Evolutionary conservation across 345 rosid genomes (phyloP).

Genomic region (Melastoma malabathricum): DNA sequence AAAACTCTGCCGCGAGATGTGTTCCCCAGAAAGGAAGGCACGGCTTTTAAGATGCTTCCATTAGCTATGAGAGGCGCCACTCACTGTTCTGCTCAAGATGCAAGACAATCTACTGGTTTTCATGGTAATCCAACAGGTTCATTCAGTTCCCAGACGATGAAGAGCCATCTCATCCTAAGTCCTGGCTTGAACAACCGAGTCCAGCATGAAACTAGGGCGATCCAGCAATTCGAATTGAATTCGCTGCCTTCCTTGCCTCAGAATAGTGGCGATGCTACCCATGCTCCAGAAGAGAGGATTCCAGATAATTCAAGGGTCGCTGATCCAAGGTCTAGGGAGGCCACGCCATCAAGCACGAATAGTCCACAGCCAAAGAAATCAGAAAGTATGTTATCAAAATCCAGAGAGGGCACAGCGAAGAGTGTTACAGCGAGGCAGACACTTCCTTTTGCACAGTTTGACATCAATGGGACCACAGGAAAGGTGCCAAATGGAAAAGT

Average conservation of each 20-base stretch:
- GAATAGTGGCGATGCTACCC: conserved; percentile 18
- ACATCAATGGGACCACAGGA: conserved; percentile 24
- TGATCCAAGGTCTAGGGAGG: conserved; percentile 11
- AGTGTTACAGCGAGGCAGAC: conserved; percentile 24
- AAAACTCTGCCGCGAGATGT: conserved; percentile 19
- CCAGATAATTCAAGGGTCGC: conserved; percentile 23
- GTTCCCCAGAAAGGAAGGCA: conserved; percentile 19
- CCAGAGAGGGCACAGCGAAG: conserved; percentile 26
- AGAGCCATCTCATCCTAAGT: conserved; percentile 21
- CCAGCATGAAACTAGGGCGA: conserved; percentile 36
- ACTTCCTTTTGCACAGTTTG: conserved; percentile 26
- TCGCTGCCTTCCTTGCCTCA: conserved; percentile 48
- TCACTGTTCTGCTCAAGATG: conserved; percentile 19
- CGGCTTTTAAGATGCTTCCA: conserved; percentile 18
- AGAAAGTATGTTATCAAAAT: conserved; percentile 14
- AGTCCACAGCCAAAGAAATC: conserved; percentile 1
- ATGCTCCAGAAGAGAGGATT: conserved; percentile 25
- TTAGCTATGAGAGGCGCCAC: conserved; percentile 20
- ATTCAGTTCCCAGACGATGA: conserved; percentile 12
- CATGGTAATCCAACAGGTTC: conserved; percentile 19
- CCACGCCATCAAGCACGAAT: background rate
- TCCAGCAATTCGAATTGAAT: conserved; percentile 65
- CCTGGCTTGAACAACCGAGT: conserved; percentile 17
- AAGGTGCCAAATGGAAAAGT: conserved; percentile 41
- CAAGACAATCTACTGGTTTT: conserved; percentile 23